Base-by-base conservation (phyloP, 352 stramenopile genomes). In the Pythium graminicola region DNA sequence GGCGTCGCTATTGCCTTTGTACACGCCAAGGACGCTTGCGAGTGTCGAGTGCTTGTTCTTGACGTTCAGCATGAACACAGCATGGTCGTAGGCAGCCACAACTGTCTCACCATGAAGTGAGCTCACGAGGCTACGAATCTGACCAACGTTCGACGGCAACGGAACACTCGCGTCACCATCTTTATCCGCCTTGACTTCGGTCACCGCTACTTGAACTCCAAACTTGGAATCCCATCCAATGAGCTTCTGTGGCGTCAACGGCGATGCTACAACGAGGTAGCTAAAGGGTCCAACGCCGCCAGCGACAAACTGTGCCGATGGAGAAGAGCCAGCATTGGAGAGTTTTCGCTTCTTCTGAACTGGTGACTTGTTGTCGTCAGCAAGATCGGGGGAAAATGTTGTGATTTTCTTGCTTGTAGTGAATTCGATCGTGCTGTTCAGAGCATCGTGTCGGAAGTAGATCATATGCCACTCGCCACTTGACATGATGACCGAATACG, bases 191-290 rank as follows among this genome's bases (percentile, higher is more conserved):
- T 77, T 67, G 36, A 85, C 58, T 44, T 80, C 62, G n/a, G 67
- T 74, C 17, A 59, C 69, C 1, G 75, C 70, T 11, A 90, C 71
- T 2, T 81, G 69, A 0, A 88, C 80, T 17, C 75, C 77, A 47
- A 88, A 90, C 62, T 85, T 88, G 44, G 77, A 67, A 54, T 90
- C 77, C 76, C 76, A 90, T 4, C 67, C 75, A 10, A 69, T 71
- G 27, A 87, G 61, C 42, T 72, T 61, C 54, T 64, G 59, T 1
- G 73, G 60, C 8, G 51, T 44, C 33, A 79, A 62, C 20, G 76
- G 28, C 1, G 54, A 63, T 16, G 66, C 59, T 9, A 77, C 68
- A 3, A 90, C 60, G 9, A 90, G 47, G 62, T 85, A 88, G 46
- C 67, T 83, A 16, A 72, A 78, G 23, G 64, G 66, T 9, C 73